Conservation (phyloP, 495 filamentous ascomycete genomes). For the Pseudomonodictys pantanalensis region DNA sequence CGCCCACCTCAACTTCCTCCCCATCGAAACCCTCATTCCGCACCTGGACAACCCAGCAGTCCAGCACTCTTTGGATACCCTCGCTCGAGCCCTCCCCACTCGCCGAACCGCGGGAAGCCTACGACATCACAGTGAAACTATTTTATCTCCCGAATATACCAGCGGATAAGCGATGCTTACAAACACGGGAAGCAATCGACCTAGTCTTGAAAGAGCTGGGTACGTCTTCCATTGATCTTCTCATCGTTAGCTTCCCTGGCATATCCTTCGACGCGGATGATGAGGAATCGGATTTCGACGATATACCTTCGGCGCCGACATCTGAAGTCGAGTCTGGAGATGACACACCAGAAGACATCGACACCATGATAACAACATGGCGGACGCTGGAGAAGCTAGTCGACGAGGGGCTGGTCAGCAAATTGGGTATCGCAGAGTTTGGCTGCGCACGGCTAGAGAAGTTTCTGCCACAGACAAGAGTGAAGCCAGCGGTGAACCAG, state of each 20-base stretch:
- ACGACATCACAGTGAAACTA: constrained; percentile 91
- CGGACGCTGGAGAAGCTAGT: constrained; percentile 71
- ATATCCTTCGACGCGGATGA: constrained; percentile 92
- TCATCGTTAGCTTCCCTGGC: constrained; percentile 90
- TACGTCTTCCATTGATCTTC: constrained; percentile 72
- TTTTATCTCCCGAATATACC: constrained; percentile 80
- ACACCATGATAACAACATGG: constrained; percentile 68
- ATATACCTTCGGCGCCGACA: neutral
- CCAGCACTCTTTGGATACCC: constrained; percentile 68
- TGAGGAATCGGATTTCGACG: constrained; percentile 56
- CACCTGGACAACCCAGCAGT: constrained; percentile 64
- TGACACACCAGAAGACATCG: constrained; percentile 55
- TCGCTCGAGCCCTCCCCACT: constrained; percentile 69
- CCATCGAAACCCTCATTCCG: constrained; percentile 42
- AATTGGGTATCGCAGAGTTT: constrained; percentile 86
- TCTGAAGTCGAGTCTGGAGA: constrained; percentile 6
- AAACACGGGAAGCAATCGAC: constrained; percentile 73
- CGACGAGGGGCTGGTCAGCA: constrained; percentile 63
- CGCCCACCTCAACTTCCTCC: constrained; percentile 21
- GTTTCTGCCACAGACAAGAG: constrained; percentile 61
- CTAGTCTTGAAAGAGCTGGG: constrained; percentile 76
- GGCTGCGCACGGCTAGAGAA: constrained; percentile 71
- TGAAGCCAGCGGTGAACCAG: constrained; percentile 86
- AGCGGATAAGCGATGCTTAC: constrained; percentile 55
- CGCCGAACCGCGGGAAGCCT: constrained; percentile 71